These are phyloP conservation scores for Calonectria hongkongensis DNA, from an alignment of 2,329 filamentous ascomycete species.

Conservation along the genomic window DNA sequence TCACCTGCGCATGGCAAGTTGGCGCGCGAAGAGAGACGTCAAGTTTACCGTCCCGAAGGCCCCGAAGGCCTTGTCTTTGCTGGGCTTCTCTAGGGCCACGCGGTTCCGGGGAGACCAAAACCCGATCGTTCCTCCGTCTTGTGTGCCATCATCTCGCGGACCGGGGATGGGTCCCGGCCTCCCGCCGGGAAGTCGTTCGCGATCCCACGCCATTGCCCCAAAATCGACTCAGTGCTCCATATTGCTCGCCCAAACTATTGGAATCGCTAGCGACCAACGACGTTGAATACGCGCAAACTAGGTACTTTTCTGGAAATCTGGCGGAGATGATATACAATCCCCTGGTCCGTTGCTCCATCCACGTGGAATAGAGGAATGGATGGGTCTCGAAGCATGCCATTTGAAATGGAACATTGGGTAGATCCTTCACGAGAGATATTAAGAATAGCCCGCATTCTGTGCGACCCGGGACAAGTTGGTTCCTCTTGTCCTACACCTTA, in stretches of 20 bases:
- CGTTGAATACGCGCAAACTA: conserved; percentile 8
- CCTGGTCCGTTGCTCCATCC: conserved; percentile 13
- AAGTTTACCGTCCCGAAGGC: conserved; percentile 3
- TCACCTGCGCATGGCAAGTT: conserved; percentile 5
- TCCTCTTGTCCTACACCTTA: conserved; percentile 1
- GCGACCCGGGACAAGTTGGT: background rate
- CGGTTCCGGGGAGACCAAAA: conserved; percentile 1
- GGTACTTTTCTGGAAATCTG: conserved; percentile 28
- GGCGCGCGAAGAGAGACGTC: conserved; percentile 4
- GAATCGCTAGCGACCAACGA: conserved; percentile 13
- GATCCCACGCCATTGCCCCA: conserved; percentile 12
- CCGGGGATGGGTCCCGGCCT: conserved; percentile 9
- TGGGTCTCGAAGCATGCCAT: conserved; percentile 21
- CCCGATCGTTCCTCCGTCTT: conserved; percentile 28
- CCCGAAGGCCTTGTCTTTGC: background rate
- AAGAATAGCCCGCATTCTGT: conserved; percentile 2
- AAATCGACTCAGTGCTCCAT: conserved; percentile 20
- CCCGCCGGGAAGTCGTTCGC: background rate
- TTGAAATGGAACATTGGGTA: conserved; percentile 1
- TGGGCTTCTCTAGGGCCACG: background rate
- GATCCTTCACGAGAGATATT: conserved; percentile 11
- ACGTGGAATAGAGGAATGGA: conserved; percentile 13
- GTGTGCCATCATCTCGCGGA: conserved; percentile 12
- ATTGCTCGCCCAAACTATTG: conserved; percentile 1
- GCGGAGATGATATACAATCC: background rate